Percentiles rank a stretch among this genome's conserved stretches.
These are phyloP conservation scores for Curvularia eragrostidis DNA, from an alignment of 2,329 filamentous ascomycete species.

Conservation along the genomic window DNA sequence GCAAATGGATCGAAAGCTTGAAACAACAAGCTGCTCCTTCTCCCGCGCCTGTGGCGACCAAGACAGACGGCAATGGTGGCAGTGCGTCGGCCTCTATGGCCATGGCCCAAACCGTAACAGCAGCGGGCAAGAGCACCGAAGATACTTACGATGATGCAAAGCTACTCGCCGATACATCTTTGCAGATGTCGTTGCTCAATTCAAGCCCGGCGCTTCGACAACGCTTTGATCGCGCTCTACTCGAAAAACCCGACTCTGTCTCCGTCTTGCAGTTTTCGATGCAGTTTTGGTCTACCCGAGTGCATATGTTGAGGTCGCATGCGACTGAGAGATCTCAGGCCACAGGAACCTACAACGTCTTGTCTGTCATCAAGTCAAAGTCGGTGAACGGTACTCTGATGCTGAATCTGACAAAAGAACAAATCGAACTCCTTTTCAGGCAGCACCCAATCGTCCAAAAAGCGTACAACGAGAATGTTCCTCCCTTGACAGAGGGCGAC, in stretches of 20 bases:
- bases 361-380: conserved; percentile 85
- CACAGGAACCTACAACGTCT: conserved; percentile 89
- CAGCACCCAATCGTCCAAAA: conserved; percentile 91
- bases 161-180: conserved; percentile 76
- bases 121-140: conserved; percentile 56
- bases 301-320: conserved; percentile 85
- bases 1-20: conserved; percentile 73
- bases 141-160: conserved; percentile 81
- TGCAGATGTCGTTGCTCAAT: conserved; percentile 89
- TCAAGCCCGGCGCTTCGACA: conserved; percentile 76
- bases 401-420: conserved; percentile 86
- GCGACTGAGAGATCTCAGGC: conserved; percentile 88
- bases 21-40: conserved; percentile 59
- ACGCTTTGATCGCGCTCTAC: conserved; percentile 85
- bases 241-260: conserved; percentile 83
- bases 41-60: conserved; percentile 39
- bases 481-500: conserved; percentile 74
- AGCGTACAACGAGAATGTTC: conserved; percentile 90
- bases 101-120: conserved; percentile 71
- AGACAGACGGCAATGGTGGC: conserved; percentile 30
- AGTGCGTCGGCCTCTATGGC: conserved; percentile 71
- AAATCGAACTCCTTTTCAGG: conserved; percentile 89
- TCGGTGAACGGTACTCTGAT: conserved; percentile 72
- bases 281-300: conserved; percentile 93
- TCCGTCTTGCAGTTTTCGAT: conserved; percentile 81